Conservation (phyloP, 768 basidiomycete species). For the Lentinula aciculospora region DNA sequence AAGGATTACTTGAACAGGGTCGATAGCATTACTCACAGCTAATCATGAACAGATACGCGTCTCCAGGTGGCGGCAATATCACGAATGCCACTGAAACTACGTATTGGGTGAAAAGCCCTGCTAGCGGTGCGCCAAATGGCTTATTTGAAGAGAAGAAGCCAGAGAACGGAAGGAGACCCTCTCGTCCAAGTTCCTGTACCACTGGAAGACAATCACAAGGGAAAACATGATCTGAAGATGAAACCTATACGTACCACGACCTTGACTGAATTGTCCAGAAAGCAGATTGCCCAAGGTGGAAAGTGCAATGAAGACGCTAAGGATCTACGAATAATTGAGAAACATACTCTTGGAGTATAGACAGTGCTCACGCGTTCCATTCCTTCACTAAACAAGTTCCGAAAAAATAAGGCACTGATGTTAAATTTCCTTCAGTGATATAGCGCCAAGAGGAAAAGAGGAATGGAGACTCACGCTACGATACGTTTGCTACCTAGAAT, state of each 20-base stretch:
- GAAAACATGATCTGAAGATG: not conserved
- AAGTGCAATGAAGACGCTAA: conserved; percentile 58
- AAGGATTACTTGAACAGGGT: too few species aligned
- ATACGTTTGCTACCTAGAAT: conserved; percentile 61
- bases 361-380: conserved; percentile 57
- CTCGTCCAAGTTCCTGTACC: conserved; percentile 68
- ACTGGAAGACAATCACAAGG: conserved; percentile 28
- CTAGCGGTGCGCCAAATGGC: conserved; percentile 63
- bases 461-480: conserved; percentile 47
- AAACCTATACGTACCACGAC: conserved; percentile 40
- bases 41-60: conserved; percentile 68
- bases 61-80: conserved; percentile 58
- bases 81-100: conserved; percentile 50
- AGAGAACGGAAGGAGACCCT: conserved; percentile 63
- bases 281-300: conserved; percentile 63
- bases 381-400: conserved; percentile 60
- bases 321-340: conserved; percentile 27
- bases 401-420: conserved; percentile 65
- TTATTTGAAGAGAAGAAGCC: conserved; percentile 65
- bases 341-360: too few species aligned
- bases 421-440: not conserved
- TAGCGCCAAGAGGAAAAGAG: not conserved
- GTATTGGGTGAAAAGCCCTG: conserved; percentile 61
- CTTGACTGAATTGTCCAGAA: conserved; percentile 59
- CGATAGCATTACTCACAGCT: conserved; percentile 40